Conservation (phyloP, 768 basidiomycete genomes). For the Lyophyllum semitale region DNA sequence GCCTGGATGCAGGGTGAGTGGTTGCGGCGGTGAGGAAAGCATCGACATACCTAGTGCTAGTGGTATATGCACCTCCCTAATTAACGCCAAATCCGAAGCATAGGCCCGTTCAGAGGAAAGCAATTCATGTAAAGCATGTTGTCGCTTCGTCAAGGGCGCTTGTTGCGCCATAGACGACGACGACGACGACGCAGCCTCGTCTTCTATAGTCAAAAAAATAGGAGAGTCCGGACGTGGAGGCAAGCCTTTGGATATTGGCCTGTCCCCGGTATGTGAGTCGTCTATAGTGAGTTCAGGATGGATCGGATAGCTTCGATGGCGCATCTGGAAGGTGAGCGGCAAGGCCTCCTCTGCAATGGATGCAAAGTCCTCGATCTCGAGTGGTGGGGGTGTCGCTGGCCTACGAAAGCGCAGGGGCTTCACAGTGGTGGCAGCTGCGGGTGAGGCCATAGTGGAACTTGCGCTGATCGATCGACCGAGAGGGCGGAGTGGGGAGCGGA, state of each 20-base stretch:
- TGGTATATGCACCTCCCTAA: constrained; percentile 78
- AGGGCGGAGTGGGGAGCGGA: constrained; percentile 40
- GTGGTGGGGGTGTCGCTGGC: constrained; percentile 23
- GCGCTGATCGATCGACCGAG: constrained; percentile 26
- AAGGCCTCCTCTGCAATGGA: constrained; percentile 23
- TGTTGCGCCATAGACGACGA: constrained; percentile 22
- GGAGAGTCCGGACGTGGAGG: constrained; percentile 29
- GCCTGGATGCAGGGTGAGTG: constrained; percentile 26
- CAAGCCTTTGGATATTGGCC: constrained; percentile 21
- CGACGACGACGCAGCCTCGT: constrained; percentile 23
- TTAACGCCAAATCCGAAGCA: constrained; percentile 79
- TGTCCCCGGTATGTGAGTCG: constrained; percentile 17
- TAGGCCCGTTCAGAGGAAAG: constrained; percentile 81
- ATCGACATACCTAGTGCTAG: constrained; percentile 65
- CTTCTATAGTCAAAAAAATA: constrained; percentile 24
- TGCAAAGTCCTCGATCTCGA: constrained; percentile 27
- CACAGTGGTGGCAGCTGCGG: neutral
- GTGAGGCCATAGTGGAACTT: constrained; percentile 12
- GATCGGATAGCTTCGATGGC: constrained; percentile 27
- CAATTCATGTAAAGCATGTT: constrained; percentile 77
- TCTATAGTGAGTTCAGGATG: constrained; percentile 24
- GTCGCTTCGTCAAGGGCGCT: constrained; percentile 63
- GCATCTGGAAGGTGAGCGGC: constrained; percentile 24
- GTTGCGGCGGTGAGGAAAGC: neutral
- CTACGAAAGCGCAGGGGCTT: constrained; percentile 15